Evolutionary conservation across 1,284 basidiomycete species (phyloP), one percentile per base, ranked within the genome.

Genomic region (Lignosus rhinocerotis): DNA sequence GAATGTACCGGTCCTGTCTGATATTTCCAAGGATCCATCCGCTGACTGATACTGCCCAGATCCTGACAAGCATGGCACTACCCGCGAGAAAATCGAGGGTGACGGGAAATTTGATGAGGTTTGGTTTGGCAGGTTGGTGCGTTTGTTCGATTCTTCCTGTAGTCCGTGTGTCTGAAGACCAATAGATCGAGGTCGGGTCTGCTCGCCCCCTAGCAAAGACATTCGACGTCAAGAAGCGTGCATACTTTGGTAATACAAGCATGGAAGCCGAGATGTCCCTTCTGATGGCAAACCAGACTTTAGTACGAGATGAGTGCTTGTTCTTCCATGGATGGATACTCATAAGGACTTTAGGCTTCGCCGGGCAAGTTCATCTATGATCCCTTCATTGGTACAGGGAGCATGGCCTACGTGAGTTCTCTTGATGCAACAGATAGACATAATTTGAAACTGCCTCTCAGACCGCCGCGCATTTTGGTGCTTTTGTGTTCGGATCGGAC

Each of bases 221-320:
- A 51, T 94, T 93, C 62, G 87, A 95, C 65, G 89, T 99, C 55
- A 98, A 98, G 73, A 93, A 94, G 69, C 84, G 97, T 7, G 78
- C 79, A 14, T 97, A 94, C 71, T 98, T 88, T 70, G 96, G 97
- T 9, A 99, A 97, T 67, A 99, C 97, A 0, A 93, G 92, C 66
- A 99, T 99, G 97, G 96, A 98, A 68, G 87, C 95, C 1, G 94
- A 98, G 70, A 90, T 98, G 63, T 95, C 93, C 1, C 77, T 99
- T 44, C 73, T 98, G 38, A 97, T 98, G 94, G 95, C 96, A 7
- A 96, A 95, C 66, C 97, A 99, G 75, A 89, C 95, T 0, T 76
- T 96, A 68, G 94, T 59, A 50, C 6, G 34, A n/a, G 21, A 17
- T 46, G 4, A 19, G 6, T 33, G 7, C 21, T 53, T 34, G 56